Percentiles rank a stretch among this genome's conserved stretches.
Evolutionary conservation across 2,329 filamentous ascomycete species (phyloP).

Genomic region (Paecilomyces fulvus): DNA sequence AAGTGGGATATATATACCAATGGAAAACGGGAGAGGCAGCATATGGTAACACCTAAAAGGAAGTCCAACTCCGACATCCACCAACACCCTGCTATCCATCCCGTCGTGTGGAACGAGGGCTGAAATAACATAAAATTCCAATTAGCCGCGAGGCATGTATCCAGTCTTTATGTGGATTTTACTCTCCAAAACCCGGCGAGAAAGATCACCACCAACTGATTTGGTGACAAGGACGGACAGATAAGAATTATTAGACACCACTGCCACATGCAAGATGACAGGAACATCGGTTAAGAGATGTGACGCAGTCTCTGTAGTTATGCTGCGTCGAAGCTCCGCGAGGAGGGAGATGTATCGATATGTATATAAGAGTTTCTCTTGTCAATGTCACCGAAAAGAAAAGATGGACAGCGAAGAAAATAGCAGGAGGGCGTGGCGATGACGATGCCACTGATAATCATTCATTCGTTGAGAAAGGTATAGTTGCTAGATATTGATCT

Average conservation of each 20-base stretch:
- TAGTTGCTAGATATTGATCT: neutral
- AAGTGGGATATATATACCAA: slow-evolving; percentile 2
- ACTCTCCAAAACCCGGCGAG: slow-evolving; percentile 9
- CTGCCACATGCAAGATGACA: neutral
- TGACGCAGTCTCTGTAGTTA: neutral
- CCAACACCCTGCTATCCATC: slow-evolving; percentile 15
- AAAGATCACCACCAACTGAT: neutral
- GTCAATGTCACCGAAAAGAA: neutral
- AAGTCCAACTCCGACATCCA: slow-evolving; percentile 16
- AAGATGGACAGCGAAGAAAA: neutral
- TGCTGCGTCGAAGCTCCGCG: neutral
- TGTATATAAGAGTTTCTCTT: neutral
- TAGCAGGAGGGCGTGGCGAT: neutral
- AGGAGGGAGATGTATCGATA: neutral
- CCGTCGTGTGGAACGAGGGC: neutral
- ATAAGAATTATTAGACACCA: neutral
- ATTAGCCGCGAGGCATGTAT: slow-evolving; percentile 16
- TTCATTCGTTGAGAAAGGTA: slow-evolving; percentile 11
- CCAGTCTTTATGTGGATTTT: slow-evolving; percentile 18
- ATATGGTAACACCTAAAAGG: slow-evolving; percentile 1
- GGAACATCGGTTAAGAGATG: neutral
- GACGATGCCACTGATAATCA: slow-evolving; percentile 10
- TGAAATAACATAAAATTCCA: slow-evolving; percentile 6
- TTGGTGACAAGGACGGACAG: neutral
- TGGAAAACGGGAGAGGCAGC: slow-evolving; percentile 1